Percentiles rank a stretch among this genome's conserved stretches.
Conservation (phyloP, 345 rosid species). For the Xanthoceras sorbifolium region DNA sequence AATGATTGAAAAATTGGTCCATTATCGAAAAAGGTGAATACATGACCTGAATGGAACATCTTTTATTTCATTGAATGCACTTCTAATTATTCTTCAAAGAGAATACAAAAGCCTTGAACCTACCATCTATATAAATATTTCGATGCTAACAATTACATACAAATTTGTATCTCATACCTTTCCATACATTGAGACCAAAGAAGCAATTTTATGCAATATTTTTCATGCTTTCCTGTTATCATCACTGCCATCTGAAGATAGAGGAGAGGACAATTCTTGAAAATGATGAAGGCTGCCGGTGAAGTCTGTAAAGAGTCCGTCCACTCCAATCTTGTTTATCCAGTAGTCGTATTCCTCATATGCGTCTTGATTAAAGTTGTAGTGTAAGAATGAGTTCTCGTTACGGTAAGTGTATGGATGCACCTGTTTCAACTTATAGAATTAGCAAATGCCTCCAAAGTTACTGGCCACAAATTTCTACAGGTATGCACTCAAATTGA, state of each 20-base stretch:
- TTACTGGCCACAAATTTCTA: not conserved
- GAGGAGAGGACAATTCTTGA: conserved; percentile 62
- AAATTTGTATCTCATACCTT: conserved; percentile 24
- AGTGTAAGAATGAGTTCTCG: conserved; percentile 63
- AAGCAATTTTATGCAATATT: conserved; percentile 47
- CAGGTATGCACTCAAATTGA: not conserved
- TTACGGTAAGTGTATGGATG: conserved; percentile 89
- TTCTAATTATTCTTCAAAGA: not conserved
- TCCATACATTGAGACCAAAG: conserved; percentile 42
- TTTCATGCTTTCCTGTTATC: conserved; percentile 29
- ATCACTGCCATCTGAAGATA: conserved; percentile 18
- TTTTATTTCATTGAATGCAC: not conserved
- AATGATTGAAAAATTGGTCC: too few relatives aligned
- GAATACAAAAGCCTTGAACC: not conserved
- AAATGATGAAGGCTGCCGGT: conserved; percentile 75
- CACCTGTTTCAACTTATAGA: conserved; percentile 50
- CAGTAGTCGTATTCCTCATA: conserved; percentile 74
- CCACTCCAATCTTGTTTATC: conserved; percentile 76
- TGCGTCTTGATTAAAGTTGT: conserved; percentile 69
- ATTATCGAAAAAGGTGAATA: too few relatives aligned
- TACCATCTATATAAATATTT: not conserved
- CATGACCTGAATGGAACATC: not conserved
- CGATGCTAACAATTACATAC: not conserved
- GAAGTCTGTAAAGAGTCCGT: conserved; percentile 93
- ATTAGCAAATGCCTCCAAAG: not conserved